Conservation (phyloP, 495 filamentous ascomycete species). For the Daldinia vernicosa region DNA sequence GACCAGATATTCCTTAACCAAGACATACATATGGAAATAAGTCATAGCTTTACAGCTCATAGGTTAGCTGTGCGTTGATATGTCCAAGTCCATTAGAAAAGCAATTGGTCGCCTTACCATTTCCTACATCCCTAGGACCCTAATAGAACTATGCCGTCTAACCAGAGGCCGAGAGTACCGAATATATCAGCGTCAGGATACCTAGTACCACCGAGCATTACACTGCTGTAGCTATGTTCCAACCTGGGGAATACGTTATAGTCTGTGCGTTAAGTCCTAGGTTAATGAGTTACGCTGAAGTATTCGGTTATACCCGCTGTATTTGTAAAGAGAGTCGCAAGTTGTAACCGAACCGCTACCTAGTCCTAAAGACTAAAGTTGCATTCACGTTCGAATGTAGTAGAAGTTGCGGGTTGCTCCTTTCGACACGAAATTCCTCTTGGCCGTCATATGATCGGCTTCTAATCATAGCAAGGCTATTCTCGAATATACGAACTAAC, state of each 20-base stretch:
- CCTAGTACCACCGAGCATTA: neutral
- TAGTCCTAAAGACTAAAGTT: neutral
- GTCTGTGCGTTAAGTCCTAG: neutral
- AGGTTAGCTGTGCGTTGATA: neutral
- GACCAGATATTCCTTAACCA: neutral
- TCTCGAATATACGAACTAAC: constrained; percentile 23
- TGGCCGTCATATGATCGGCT: neutral
- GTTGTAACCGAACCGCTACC: neutral
- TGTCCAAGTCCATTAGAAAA: neutral
- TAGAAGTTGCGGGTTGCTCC: neutral
- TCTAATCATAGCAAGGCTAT: neutral
- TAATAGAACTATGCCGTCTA: neutral
- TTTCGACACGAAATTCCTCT: neutral
- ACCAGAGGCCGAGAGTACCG: neutral
- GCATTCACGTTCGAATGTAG: neutral
- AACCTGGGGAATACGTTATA: too few species aligned
- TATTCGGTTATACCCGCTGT: neutral
- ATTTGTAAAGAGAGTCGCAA: neutral
- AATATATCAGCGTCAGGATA: neutral
- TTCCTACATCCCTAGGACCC: neutral
- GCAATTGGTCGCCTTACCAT: neutral
- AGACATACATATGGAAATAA: neutral
- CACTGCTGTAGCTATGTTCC: neutral
- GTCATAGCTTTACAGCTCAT: neutral
- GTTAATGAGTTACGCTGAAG: neutral